Base-by-base conservation (phyloP, 805 yeast genomes). In the Saturnispora kantuleensis region DNA sequence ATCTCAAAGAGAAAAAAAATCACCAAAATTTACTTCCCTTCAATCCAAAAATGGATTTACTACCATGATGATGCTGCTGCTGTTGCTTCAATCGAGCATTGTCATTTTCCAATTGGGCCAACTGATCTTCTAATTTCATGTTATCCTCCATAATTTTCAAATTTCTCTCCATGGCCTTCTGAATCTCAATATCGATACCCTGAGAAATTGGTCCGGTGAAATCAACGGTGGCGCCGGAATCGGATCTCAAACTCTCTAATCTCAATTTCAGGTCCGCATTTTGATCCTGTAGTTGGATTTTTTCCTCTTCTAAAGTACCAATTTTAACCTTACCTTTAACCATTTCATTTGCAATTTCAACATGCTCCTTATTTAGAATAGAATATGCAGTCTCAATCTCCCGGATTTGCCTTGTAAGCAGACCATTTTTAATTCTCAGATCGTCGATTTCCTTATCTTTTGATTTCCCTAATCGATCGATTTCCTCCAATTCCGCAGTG, bases 271-370 rank as follows among this genome's bases (percentile, higher is more conserved):
- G 63, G 10, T 71, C 76, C 2, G 59, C 63, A 34, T 81, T 73
- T 43, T 69, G 74, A 1, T 60, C 57, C 26, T 65, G 59, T 41
- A 88, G 64, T 38, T 79, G 84, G 21, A 67, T 71, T 49, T 85
- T 84, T 47, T 86, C 95, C 53, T 85, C 90, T 41, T 73, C 68
- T 21, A 90, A 60, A 31, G 82, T 81, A 2, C 94, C 96, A 21
- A 84, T 69, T 44, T 70, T 74, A 35, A 89, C 75, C 56, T 93
- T 80, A 34, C 84, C 81, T 50, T 77, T 77, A 31, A 90, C 87
- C 79, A 93, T 77, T 52, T 80, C 86, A 63, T 89, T 90, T 4
- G 95, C 95, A 33, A 88, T 76, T 44, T 77, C 83, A 28, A 88
- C 76, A 61, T 93, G 97, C 56, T 89, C 96, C 48, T 76, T 70